Conservation (phyloP, 2,329 filamentous ascomycete genomes). For the Diaporthe citrichinensis region DNA sequence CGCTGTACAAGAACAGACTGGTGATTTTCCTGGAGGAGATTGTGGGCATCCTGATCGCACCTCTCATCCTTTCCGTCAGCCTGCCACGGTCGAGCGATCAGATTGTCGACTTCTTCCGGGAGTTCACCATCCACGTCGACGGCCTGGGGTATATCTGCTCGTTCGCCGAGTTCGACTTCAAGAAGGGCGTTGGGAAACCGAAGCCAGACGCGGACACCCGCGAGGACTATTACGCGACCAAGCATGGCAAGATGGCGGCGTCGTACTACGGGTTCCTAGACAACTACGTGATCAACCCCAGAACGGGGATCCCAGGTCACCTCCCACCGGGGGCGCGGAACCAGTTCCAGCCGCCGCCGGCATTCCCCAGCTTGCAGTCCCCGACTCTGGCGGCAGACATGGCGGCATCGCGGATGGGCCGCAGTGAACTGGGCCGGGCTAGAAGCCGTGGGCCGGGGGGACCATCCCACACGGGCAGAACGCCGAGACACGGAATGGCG, state of each 20-base stretch:
- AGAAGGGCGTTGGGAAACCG: conserved; percentile 75
- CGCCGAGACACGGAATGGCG: conserved; percentile 60
- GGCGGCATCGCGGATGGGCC: conserved; percentile 63
- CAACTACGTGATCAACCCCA: conserved; percentile 85
- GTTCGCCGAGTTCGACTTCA: conserved; percentile 97
- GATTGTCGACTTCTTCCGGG: conserved; percentile 96
- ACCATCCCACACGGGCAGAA: conserved; percentile 53
- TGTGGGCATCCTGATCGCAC: conserved; percentile 91
- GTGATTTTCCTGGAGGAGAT: conserved; percentile 95
- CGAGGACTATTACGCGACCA: conserved; percentile 93
- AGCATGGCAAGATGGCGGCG: conserved; percentile 98
- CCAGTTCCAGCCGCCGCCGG: conserved; percentile 81
- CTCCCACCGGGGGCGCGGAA: conserved; percentile 68
- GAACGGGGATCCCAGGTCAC: conserved; percentile 74
- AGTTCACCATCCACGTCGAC: conserved; percentile 97
- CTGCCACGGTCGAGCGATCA: conserved; percentile 91
- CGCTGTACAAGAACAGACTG: conserved; percentile 92
- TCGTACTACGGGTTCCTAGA: conserved; percentile 96
- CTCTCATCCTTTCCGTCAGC: conserved; percentile 88
- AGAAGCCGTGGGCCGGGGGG: conserved; percentile 57
- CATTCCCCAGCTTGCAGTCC: conserved; percentile 79
- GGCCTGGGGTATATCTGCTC: conserved; percentile 97
- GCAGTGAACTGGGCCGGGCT: conserved; percentile 57
- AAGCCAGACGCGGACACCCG: conserved; percentile 74
- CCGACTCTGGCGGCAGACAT: conserved; percentile 71